A percentile compares a stretch with the other conserved stretches of the same genome.
These are phyloP conservation scores for Ceratocystis lukuohia DNA, from an alignment of 2,329 filamentous ascomycete genomes.

Conservation along the genomic window DNA sequence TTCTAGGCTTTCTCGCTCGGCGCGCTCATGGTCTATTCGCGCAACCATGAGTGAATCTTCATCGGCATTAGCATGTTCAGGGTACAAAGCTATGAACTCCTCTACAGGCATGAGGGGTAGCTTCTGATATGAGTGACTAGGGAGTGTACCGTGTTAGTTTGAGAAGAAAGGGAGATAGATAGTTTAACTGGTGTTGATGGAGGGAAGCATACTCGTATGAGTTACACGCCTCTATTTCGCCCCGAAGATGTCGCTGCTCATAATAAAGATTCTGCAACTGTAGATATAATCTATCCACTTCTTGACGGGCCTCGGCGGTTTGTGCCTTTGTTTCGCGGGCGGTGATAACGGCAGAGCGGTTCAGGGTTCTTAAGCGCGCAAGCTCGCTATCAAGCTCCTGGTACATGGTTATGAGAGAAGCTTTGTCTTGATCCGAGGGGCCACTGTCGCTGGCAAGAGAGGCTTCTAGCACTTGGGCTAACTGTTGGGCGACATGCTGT, in stretches of 20 bases:
- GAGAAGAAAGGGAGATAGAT: background rate
- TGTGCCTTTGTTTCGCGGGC: conserved; percentile 74
- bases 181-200: background rate
- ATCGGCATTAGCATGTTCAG: conserved; percentile 57
- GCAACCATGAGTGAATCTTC: conserved; percentile 78
- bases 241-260: conserved; percentile 78
- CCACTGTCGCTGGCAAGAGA: conserved; percentile 33
- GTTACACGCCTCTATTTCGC: conserved; percentile 82
- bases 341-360: conserved; percentile 66
- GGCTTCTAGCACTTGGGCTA: conserved; percentile 41
- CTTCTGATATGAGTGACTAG: conserved; percentile 75
- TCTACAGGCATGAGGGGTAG: conserved; percentile 74
- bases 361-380: conserved; percentile 65
- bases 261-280: conserved; percentile 95
- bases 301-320: conserved; percentile 76
- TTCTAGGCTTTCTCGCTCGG: conserved; percentile 72
- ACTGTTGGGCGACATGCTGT: conserved; percentile 54
- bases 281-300: conserved; percentile 82
- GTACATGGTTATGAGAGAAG: background rate
- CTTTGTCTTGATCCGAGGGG: conserved; percentile 21
- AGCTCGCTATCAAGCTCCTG: conserved; percentile 44
- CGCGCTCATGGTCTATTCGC: conserved; percentile 80
- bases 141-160: background rate
- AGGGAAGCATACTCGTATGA: conserved; percentile 62
- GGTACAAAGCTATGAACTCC: conserved; percentile 64